These are phyloP conservation scores for Paraleonurus japonicus DNA, from an alignment of 257 asterid species.

Conservation along the genomic window DNA sequence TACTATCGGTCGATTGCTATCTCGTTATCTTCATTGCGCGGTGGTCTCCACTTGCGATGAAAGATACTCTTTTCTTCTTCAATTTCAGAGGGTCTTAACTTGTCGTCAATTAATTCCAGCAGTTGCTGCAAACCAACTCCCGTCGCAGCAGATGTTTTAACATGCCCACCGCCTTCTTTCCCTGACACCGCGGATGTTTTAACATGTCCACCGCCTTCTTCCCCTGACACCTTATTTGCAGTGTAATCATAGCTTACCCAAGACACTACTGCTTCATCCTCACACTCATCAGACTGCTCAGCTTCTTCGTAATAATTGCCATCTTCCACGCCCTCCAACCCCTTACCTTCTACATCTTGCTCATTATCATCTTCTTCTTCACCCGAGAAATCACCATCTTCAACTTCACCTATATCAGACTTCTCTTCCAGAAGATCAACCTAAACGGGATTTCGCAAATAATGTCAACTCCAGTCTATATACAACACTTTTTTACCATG, in stretches of 20 bases:
- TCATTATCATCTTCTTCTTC: constrained; percentile 36
- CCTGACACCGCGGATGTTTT: constrained; percentile 81
- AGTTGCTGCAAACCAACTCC: constrained; percentile 85
- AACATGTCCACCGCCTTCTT: constrained; percentile 42
- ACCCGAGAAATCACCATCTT: constrained; percentile 41
- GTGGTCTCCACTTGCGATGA: constrained; percentile 88
- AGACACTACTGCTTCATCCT: constrained; percentile 49
- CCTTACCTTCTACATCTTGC: constrained; percentile 33
- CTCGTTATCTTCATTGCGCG: constrained; percentile 48
- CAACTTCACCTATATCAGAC: constrained; percentile 31
- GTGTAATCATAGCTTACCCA: constrained; percentile 47
- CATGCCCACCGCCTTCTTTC: constrained; percentile 38
- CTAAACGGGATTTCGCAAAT: constrained; percentile 33
- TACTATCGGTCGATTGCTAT: constrained; percentile 49
- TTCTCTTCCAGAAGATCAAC: constrained; percentile 67
- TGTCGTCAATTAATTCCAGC: constrained; percentile 69
- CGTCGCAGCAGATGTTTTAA: constrained; percentile 74
- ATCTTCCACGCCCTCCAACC: constrained; percentile 32
- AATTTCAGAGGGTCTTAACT: constrained; percentile 38
- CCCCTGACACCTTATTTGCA: constrained; percentile 29
- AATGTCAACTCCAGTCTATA: constrained; percentile 5
- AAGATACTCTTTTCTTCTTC: constrained; percentile 46
- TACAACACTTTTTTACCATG: neutral
- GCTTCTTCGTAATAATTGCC: constrained; percentile 32
- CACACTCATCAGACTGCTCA: constrained; percentile 42